Evolutionary conservation across 768 basidiomycete genomes (phyloP), one percentile per base, ranked within the genome.

Genomic region (Chalciporus pseudorubinellus): DNA sequence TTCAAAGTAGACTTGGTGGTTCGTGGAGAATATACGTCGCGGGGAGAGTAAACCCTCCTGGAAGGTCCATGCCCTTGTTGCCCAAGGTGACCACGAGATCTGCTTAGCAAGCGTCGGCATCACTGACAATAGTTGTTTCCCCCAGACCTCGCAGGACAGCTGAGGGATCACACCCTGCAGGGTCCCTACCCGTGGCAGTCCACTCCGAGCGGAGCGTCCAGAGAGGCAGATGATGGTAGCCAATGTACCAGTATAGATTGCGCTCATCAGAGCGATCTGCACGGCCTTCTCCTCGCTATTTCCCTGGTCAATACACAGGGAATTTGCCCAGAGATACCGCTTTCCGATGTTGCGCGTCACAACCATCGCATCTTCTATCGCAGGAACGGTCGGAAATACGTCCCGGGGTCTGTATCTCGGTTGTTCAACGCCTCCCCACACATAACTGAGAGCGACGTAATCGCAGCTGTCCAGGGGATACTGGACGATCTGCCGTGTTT

Each of bases 1-100:
- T 33, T 59, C 57, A 10, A 59, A 63, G 22, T 59, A 60, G 13
- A 62, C 52, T 9, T 62, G 56, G 18, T 57, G 49, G 8, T 51
- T 46, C 1, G 62, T 64, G 44, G 62, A 60, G 57, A 60, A 56
- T 13, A 57, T 38, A 28, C 47, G 44, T 19, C 59, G 55, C 0
- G 45, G 46, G 3, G 61, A 65, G 26, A 60, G 51, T 11, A 62
- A 13, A 1, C 54, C 52, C 31, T 61, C 62, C 31, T 57, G 57
- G 42, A 18, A 65, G 6, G 55, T 60, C 63, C 56, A 60, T 3
- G 53, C 56, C 38, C 60, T 48, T 2, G 38, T 39, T 0, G 2
- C 38, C 58, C 63, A 65, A 3, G 20, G 34, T 4, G 59, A 64
- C 40, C 44, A 16, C 13, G 42, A 39, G 14, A 52, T 19, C n/a